phyloP scores from a whole-genome alignment of 2,329 filamentous ascomycete species.

The Rutstroemia sp. region DNA sequence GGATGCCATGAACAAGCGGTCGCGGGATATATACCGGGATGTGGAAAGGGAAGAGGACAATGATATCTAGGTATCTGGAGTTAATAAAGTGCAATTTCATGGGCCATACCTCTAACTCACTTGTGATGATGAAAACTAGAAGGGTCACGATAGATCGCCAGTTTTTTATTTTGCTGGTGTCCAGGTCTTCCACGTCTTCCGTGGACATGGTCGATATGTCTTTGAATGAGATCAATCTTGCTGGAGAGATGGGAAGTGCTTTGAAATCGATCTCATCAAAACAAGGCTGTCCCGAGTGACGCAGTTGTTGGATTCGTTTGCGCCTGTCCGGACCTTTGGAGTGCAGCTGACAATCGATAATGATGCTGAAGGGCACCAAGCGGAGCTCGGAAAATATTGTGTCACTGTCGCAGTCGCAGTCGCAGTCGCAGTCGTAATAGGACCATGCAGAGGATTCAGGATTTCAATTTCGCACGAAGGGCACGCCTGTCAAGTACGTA shows the following conservation, averaged over 20 bases:
- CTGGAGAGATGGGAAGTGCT: background rate
- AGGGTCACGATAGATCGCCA: conserved; percentile 67
- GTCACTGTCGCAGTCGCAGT: too few relatives aligned
- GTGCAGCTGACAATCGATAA: too few relatives aligned
- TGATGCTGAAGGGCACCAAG: too few relatives aligned
- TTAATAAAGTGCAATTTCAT: conserved; percentile 2
- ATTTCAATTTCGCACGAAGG: too few relatives aligned
- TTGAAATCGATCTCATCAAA: too few relatives aligned
- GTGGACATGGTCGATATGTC: background rate
- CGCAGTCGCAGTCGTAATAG: too few relatives aligned
- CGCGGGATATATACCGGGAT: conserved; percentile 55
- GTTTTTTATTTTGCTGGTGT: conserved; percentile 49
- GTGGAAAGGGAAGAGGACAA: conserved; percentile 62
- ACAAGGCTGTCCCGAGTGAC: too few relatives aligned
- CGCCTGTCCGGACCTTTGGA: too few relatives aligned
- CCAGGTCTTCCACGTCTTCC: conserved; percentile 33
- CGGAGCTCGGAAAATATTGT: too few relatives aligned
- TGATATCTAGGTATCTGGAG: conserved; percentile 44
- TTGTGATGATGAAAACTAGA: conserved; percentile 61
- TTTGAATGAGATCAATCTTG: background rate
- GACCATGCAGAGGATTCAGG: too few relatives aligned
- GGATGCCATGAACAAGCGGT: conserved; percentile 36
- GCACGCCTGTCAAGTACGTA: too few relatives aligned
- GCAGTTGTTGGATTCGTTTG: too few relatives aligned
- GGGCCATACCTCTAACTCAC: conserved; percentile 38